Evolutionary conservation across 1,139 yeast species (phyloP).

Genomic region (Taphrina betulina): DNA sequence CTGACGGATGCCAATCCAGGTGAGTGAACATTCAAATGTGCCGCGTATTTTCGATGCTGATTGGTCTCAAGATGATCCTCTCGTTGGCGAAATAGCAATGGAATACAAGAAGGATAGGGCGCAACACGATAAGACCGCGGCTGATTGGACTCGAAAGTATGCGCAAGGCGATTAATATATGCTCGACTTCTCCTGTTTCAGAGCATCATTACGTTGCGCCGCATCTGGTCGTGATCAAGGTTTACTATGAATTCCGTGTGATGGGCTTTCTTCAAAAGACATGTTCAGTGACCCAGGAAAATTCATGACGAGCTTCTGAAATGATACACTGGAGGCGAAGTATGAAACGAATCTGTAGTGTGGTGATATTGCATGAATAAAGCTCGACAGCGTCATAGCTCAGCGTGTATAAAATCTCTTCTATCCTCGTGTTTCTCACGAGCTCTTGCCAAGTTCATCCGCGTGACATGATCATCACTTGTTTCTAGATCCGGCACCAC

Average conservation of each 20-base stretch:
- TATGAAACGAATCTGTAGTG: too few relatives aligned
- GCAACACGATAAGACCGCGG: slow-evolving; percentile 26
- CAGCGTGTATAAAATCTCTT: slow-evolving; percentile 6
- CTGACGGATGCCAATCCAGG: slow-evolving; percentile 31
- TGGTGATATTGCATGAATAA: too few relatives aligned
- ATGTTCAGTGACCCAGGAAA: too few relatives aligned
- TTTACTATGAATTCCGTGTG: too few relatives aligned
- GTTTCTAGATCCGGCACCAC: slow-evolving; percentile 10
- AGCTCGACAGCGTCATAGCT: too few relatives aligned
- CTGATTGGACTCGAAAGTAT: slow-evolving; percentile 27
- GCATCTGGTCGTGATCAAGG: too few relatives aligned
- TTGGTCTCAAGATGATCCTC: slow-evolving; percentile 12
- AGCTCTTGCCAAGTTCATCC: neutral
- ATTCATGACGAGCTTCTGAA: too few relatives aligned
- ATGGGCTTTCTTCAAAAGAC: too few relatives aligned
- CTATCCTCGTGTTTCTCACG: neutral
- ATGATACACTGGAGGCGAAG: too few relatives aligned
- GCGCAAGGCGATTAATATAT: neutral
- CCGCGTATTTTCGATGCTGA: neutral
- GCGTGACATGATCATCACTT: neutral
- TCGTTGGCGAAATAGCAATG: slow-evolving; percentile 30
- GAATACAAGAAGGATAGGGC: slow-evolving; percentile 27
- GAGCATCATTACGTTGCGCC: too few relatives aligned
- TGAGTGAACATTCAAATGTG: neutral
- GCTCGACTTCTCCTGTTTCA: too few relatives aligned